These are phyloP conservation scores for Cryptococcus jaspeensis DNA, from an alignment of 1,284 basidiomycete genomes.

Conservation along the genomic window DNA sequence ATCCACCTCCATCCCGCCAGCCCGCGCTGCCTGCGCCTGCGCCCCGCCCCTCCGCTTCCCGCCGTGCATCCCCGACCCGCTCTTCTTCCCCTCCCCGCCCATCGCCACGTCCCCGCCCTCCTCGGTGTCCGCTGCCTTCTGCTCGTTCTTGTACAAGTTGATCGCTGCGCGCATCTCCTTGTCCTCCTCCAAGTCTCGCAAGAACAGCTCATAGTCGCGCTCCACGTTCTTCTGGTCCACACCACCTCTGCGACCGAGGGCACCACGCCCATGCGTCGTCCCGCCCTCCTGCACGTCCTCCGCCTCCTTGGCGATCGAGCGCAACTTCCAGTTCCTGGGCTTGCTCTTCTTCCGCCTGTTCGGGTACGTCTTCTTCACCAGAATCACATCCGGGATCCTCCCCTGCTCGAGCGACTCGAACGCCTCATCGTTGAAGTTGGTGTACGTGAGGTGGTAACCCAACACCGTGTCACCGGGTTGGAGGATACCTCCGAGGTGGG, in stretches of 20 bases:
- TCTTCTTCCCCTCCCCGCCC: slow-evolving; percentile 53
- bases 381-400: slow-evolving; percentile 84
- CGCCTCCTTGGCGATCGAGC: slow-evolving; percentile 90
- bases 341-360: slow-evolving; percentile 88
- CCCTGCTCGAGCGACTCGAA: slow-evolving; percentile 73
- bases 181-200: slow-evolving; percentile 95
- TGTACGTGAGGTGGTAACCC: slow-evolving; percentile 82
- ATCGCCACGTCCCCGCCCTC: slow-evolving; percentile 44
- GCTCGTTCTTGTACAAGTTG: slow-evolving; percentile 72
- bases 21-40: slow-evolving; percentile 46
- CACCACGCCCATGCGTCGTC: slow-evolving; percentile 63
- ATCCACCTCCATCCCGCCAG: slow-evolving; percentile 70
- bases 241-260: slow-evolving; percentile 85
- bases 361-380: slow-evolving; percentile 95
- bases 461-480: slow-evolving; percentile 93
- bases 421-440: slow-evolving; percentile 90
- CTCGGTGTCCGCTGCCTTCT: slow-evolving; percentile 42
- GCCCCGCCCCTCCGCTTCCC: slow-evolving; percentile 56
- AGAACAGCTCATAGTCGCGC: slow-evolving; percentile 93
- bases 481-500: slow-evolving; percentile 90
- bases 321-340: slow-evolving; percentile 81
- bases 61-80: slow-evolving; percentile 56
- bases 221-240: slow-evolving; percentile 92
- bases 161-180: slow-evolving; percentile 85
- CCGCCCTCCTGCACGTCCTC: slow-evolving; percentile 69